Evolutionary conservation across 106 monocot genomes (phyloP).

Genomic region (Dendrobium officinale): DNA sequence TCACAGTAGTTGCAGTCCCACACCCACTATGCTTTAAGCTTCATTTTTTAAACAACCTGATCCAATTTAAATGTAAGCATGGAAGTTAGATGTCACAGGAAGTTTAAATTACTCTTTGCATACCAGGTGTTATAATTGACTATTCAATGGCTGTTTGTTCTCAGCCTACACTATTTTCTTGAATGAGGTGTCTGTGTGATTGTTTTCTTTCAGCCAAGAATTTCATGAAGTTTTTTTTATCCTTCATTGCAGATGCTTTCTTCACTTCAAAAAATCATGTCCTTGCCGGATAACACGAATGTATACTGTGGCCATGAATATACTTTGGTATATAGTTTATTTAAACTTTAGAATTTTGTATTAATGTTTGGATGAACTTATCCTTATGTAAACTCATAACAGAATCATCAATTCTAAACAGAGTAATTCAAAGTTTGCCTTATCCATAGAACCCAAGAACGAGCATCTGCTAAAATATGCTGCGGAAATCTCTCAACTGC

Average conservation of each 20-base stretch:
- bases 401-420: conserved; percentile 14
- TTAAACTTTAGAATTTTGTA: background rate
- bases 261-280: conserved; percentile 63
- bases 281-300: conserved; percentile 77
- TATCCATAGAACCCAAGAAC: conserved; percentile 79
- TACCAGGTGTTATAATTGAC: background rate
- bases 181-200: background rate
- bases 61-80: too few species aligned
- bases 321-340: conserved; percentile 46
- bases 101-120: too few species aligned
- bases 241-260: conserved; percentile 55
- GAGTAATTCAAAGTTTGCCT: conserved; percentile 95
- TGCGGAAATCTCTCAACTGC: conserved; percentile 45
- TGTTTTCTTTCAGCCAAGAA: background rate
- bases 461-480: conserved; percentile 70
- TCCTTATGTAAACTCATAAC: background rate
- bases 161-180: background rate
- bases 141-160: background rate
- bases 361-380: background rate
- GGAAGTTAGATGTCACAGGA: too few species aligned
- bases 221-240: too few species aligned
- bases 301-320: conserved; percentile 96
- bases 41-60: too few species aligned
- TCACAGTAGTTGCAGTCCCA: too few species aligned
- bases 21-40: too few species aligned